Percentiles rank a stretch among this genome's conserved stretches.
Evolutionary conservation across 2,329 filamentous ascomycete species (phyloP).

Genomic region (Metarhizium robertsii): DNA sequence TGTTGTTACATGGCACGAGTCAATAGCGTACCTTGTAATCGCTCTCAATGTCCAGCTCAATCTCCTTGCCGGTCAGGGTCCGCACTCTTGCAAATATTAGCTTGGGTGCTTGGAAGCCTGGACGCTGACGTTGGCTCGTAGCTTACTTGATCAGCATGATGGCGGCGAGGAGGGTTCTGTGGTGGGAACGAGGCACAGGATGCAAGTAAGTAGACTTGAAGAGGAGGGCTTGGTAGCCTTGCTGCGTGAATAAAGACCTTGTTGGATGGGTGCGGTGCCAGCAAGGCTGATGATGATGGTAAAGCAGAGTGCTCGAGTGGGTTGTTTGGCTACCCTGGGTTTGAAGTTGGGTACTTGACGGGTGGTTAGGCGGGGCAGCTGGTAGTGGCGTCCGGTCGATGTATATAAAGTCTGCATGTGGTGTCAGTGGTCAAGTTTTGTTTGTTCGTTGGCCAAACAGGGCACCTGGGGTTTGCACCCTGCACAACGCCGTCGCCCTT

Average conservation of each 20-base stretch:
- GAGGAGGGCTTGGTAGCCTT: not conserved
- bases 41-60: slow-evolving; percentile 92
- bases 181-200: no score
- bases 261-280: not conserved
- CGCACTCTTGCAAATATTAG: slow-evolving; percentile 58
- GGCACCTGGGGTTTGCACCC: no score
- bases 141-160: slow-evolving; percentile 44
- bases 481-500: no score
- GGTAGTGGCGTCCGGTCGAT: no score
- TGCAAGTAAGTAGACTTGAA: not conserved
- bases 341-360: not conserved
- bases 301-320: slow-evolving; percentile 7
- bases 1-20: not conserved
- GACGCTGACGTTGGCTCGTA: not conserved
- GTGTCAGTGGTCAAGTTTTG: no score
- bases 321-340: not conserved
- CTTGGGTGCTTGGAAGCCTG: not conserved
- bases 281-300: slow-evolving; percentile 7
- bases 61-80: slow-evolving; percentile 96
- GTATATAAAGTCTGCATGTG: no score
- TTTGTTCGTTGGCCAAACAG: no score
- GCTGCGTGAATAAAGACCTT: not conserved
- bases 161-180: not conserved
- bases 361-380: no score
- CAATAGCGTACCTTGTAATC: slow-evolving; percentile 70